phyloP scores from a whole-genome alignment of 306 rosid genomes.

The Echinosophora koreensis region DNA sequence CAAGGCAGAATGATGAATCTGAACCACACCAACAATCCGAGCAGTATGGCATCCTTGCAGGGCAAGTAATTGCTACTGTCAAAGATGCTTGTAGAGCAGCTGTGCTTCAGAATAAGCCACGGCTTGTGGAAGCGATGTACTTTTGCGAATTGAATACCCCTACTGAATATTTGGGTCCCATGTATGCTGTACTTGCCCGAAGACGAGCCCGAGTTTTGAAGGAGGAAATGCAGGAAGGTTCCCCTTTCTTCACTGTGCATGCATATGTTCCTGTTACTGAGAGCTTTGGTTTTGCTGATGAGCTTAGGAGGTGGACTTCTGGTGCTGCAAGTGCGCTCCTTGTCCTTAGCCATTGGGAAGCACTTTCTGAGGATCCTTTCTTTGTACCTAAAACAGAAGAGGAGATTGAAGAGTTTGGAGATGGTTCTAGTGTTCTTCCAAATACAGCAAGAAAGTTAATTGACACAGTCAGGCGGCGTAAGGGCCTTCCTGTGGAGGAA shows the following conservation, averaged over 20 bases:
- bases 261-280: slow-evolving; percentile 90
- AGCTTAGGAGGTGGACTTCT: slow-evolving; percentile 85
- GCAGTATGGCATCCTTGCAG: slow-evolving; percentile 74
- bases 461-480: slow-evolving; percentile 72
- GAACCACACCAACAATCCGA: slow-evolving; percentile 70
- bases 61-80: slow-evolving; percentile 85
- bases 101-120: slow-evolving; percentile 79
- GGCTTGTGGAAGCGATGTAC: slow-evolving; percentile 96
- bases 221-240: slow-evolving; percentile 98
- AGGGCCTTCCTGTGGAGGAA: slow-evolving; percentile 93
- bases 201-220: slow-evolving; percentile 81
- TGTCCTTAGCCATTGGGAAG: slow-evolving; percentile 95
- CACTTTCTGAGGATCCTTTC: slow-evolving; percentile 87
- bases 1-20: slow-evolving; percentile 60
- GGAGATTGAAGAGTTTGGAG: slow-evolving; percentile 94
- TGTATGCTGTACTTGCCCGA: slow-evolving; percentile 92
- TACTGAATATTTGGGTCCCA: slow-evolving; percentile 78
- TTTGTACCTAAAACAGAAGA: slow-evolving; percentile 93
- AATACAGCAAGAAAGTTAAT: slow-evolving; percentile 91
- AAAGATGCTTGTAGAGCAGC: slow-evolving; percentile 91
- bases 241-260: slow-evolving; percentile 91
- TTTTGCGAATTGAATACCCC: slow-evolving; percentile 85
- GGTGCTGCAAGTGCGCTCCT: slow-evolving; percentile 91
- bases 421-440: slow-evolving; percentile 93
- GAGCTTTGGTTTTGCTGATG: slow-evolving; percentile 93